Evolutionary conservation across 78 protist species (phyloP).

Genomic region (Paulinella micropora): DNA sequence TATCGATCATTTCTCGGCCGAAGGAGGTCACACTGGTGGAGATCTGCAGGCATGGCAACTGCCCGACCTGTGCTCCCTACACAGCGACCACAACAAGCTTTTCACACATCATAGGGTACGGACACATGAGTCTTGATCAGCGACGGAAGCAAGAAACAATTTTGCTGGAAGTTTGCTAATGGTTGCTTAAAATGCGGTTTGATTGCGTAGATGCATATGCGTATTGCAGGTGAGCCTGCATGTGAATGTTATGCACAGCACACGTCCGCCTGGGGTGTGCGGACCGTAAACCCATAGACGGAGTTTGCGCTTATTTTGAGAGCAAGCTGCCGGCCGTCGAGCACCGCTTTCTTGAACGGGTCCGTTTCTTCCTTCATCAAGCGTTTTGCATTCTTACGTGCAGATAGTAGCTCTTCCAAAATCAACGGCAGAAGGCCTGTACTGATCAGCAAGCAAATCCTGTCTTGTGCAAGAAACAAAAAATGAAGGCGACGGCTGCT

Average conservation of each 20-base stretch:
- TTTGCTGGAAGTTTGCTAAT: too few relatives aligned
- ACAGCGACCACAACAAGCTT: too few relatives aligned
- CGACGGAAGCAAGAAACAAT: too few relatives aligned
- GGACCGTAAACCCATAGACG: slow-evolving; percentile 99
- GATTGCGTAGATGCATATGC: too few relatives aligned
- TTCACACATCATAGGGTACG: too few relatives aligned
- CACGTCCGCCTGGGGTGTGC: not conserved
- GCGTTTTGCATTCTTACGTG: slow-evolving; percentile 81
- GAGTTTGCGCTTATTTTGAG: slow-evolving; percentile 90
- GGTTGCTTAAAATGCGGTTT: too few relatives aligned
- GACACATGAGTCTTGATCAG: too few relatives aligned
- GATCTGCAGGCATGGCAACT: slow-evolving; percentile 89
- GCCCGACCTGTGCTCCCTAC: slow-evolving; percentile 85
- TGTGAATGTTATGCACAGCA: not conserved
- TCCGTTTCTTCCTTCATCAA: slow-evolving; percentile 62
- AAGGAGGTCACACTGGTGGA: slow-evolving; percentile 83
- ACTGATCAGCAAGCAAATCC: too few relatives aligned
- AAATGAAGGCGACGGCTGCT: too few relatives aligned
- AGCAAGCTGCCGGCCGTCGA: slow-evolving; percentile 98
- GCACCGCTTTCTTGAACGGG: slow-evolving; percentile 71
- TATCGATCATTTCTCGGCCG: slow-evolving; percentile 94
- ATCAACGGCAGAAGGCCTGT: slow-evolving; percentile 79
- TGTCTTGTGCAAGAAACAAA: too few relatives aligned
- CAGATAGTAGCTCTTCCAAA: slow-evolving; percentile 79
- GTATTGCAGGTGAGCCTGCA: too few relatives aligned